A percentile compares a stretch with the other conserved stretches of the same genome.
phyloP scores from a whole-genome alignment of 2,329 filamentous ascomycete genomes.

The Claviceps sp. region DNA sequence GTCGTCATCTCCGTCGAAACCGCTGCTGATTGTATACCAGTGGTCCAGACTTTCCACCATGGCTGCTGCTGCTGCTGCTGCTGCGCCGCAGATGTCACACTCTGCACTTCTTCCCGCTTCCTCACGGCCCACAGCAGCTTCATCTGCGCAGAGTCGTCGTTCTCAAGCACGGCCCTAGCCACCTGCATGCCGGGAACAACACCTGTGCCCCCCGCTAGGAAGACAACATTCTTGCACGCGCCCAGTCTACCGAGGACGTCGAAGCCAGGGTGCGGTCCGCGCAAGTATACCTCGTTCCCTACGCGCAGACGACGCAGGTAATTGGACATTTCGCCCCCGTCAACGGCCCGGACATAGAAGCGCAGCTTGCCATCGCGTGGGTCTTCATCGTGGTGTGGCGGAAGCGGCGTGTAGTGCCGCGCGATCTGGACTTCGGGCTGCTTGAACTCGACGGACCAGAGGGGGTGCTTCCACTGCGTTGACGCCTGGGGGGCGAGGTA shows the following conservation, averaged over 20 bases:
- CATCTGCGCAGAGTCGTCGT: slow-evolving; percentile 27
- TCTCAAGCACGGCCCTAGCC: slow-evolving; percentile 45
- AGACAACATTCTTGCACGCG: slow-evolving; percentile 42
- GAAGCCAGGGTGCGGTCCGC: slow-evolving; percentile 67
- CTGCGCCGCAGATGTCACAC: not conserved
- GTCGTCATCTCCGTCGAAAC: slow-evolving; percentile 10
- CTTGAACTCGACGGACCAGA: slow-evolving; percentile 87
- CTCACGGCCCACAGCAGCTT: slow-evolving; percentile 71
- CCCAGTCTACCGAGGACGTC: slow-evolving; percentile 25
- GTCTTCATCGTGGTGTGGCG: slow-evolving; percentile 27
- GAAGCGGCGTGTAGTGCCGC: slow-evolving; percentile 80
- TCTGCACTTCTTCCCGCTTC: slow-evolving; percentile 40
- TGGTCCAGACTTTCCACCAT: slow-evolving; percentile 12
- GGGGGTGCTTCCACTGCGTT: slow-evolving; percentile 32
- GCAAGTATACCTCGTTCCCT: slow-evolving; percentile 55
- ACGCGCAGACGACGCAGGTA: slow-evolving; percentile 57
- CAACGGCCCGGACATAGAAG: slow-evolving; percentile 67
- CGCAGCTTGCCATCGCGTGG: slow-evolving; percentile 36
- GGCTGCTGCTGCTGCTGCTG: slow-evolving; percentile 4
- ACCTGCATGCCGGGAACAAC: slow-evolving; percentile 82
- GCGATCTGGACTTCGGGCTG: slow-evolving; percentile 91
- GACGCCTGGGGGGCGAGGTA: slow-evolving; percentile 12
- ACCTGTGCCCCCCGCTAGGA: slow-evolving; percentile 84
- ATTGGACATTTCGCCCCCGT: slow-evolving; percentile 70
- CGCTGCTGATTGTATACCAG: slow-evolving; percentile 6